Conservation (phyloP, 2,329 filamentous ascomycete species). For the Aspergillus awamori region DNA sequence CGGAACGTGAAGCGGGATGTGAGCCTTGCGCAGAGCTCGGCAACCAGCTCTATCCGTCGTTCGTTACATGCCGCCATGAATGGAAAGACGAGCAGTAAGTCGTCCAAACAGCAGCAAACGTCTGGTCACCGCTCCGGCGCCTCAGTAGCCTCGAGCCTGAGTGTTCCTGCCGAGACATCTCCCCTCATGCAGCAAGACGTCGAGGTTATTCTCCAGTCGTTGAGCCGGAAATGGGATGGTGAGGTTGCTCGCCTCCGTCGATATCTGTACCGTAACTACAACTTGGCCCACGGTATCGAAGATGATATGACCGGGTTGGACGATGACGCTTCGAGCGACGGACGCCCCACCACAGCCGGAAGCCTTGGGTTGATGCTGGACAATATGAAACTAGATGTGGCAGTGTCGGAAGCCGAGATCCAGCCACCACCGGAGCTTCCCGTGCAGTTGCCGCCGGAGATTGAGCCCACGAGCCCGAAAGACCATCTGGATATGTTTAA, state of each 20-base stretch:
- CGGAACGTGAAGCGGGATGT: constrained; percentile 53
- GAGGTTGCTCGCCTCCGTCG: constrained; percentile 47
- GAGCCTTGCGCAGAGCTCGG: constrained; percentile 32
- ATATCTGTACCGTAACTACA: constrained; percentile 52
- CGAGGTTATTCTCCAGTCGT: constrained; percentile 43
- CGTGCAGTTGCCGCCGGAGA: constrained; percentile 12
- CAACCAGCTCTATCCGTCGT: constrained; percentile 46
- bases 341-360: constrained; percentile 41
- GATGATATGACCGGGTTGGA: constrained; percentile 19
- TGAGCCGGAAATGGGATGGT: constrained; percentile 50
- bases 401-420: constrained; percentile 34
- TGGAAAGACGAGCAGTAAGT: constrained; percentile 35
- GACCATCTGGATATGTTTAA: constrained; percentile 27
- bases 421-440: constrained; percentile 24
- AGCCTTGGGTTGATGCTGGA: constrained; percentile 44
- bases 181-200: constrained; percentile 43
- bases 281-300: constrained; percentile 40
- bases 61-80: constrained; percentile 46
- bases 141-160: constrained; percentile 15
- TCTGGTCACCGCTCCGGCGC: constrained; percentile 18
- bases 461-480: constrained; percentile 6
- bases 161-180: constrained; percentile 26
- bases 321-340: constrained; percentile 41
- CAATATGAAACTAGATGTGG: constrained; percentile 40
- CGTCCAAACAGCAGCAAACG: constrained; percentile 35